These are phyloP conservation scores for Pyricularia sp. DNA, from an alignment of 2,329 filamentous ascomycete genomes.

Conservation along the genomic window DNA sequence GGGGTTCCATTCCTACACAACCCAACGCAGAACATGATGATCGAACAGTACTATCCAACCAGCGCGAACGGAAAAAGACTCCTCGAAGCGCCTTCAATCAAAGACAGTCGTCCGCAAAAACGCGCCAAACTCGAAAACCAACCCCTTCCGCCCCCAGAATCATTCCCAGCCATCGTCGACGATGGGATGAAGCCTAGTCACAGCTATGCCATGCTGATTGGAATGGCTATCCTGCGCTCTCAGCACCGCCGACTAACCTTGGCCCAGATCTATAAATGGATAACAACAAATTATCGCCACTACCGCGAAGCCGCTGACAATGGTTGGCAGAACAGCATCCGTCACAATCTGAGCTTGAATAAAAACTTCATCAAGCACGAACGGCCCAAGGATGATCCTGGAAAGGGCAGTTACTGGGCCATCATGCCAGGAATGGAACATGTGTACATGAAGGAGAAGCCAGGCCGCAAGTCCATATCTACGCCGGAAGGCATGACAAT, in stretches of 20 bases:
- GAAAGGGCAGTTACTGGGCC: conserved; percentile 96
- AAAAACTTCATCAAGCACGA: conserved; percentile 96
- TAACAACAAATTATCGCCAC: conserved; percentile 87
- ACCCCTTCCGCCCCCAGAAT: conserved; percentile 57
- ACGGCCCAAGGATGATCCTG: conserved; percentile 90
- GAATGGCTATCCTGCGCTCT: conserved; percentile 90
- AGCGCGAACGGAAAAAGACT: conserved; percentile 47
- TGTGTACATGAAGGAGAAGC: conserved; percentile 84
- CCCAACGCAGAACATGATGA: conserved; percentile 29
- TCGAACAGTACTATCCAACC: conserved; percentile 37
- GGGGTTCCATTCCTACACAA: not conserved
- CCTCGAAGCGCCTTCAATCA: conserved; percentile 64
- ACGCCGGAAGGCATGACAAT: conserved; percentile 49
- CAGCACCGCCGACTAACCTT: conserved; percentile 77
- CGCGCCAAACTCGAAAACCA: conserved; percentile 54
- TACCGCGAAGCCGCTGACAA: conserved; percentile 69
- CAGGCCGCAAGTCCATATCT: conserved; percentile 46
- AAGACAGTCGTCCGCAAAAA: conserved; percentile 58
- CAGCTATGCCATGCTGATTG: conserved; percentile 92
- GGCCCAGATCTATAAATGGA: conserved; percentile 98
- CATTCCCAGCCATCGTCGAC: conserved; percentile 75
- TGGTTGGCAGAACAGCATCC: conserved; percentile 98
- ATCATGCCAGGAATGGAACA: conserved; percentile 85
- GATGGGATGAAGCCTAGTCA: conserved; percentile 83
- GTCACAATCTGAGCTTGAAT: conserved; percentile 93